A percentile compares a stretch with the other conserved stretches of the same genome.
phyloP scores from a whole-genome alignment of 345 rosid species.

The Eucalyptus caleyi region DNA sequence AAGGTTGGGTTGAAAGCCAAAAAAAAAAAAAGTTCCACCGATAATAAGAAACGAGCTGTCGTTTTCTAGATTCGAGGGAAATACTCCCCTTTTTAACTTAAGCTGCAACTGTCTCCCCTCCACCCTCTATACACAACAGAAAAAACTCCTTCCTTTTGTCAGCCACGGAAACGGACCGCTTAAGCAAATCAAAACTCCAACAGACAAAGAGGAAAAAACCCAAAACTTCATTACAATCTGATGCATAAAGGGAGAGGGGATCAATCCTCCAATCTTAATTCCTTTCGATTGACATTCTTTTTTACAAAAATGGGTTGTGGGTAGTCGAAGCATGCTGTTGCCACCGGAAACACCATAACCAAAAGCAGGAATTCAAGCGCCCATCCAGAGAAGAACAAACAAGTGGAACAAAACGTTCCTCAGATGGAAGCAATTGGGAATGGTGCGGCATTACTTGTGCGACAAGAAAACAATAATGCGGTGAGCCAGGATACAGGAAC shows the following conservation, averaged over 20 bases:
- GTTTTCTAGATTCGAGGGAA: no score
- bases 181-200: not conserved
- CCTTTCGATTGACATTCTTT: not conserved
- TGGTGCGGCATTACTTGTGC: no score
- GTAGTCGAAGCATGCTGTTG: slow-evolving; percentile 54
- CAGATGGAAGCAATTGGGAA: no score
- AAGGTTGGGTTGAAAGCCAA: no score
- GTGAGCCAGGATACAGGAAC: no score
- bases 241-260: not conserved
- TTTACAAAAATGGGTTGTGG: slow-evolving; percentile 49
- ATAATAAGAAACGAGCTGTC: no score
- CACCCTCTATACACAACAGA: no score
- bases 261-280: not conserved
- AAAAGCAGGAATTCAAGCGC: not conserved
- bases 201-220: not conserved
- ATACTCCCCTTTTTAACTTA: not conserved
- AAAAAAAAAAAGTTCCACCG: no score
- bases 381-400: not conserved
- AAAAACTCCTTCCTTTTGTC: not conserved
- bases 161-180: not conserved
- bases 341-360: slow-evolving; percentile 35
- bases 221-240: not conserved
- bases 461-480: no score
- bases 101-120: no score
- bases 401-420: no score